phyloP scores from a whole-genome alignment of 345 rosid genomes.

The Eucalyptus regnans region DNA sequence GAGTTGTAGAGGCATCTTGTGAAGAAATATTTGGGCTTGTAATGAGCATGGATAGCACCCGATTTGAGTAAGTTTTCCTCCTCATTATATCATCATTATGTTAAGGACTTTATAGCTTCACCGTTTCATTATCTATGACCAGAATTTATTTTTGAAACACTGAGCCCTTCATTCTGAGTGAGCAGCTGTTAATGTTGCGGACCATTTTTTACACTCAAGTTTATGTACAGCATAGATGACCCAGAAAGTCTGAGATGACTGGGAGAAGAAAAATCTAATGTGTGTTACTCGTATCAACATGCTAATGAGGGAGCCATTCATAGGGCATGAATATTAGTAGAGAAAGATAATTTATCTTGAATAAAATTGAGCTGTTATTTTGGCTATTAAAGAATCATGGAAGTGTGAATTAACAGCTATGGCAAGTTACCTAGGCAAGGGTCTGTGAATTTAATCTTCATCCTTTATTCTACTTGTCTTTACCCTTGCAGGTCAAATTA shows the following conservation, averaged over 20 bases:
- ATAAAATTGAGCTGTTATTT: not conserved
- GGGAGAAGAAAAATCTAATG: not conserved
- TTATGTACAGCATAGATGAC: not conserved
- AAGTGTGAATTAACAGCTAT: not conserved
- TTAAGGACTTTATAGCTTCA: not conserved
- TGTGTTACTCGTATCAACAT: not conserved
- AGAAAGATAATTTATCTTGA: not conserved
- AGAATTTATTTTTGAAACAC: not conserved
- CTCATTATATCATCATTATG: not conserved
- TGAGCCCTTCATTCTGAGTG: not conserved
- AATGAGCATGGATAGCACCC: constrained; percentile 99
- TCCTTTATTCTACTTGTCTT: not conserved
- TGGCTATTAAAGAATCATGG: not conserved
- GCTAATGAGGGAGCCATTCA: not conserved
- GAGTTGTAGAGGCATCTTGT: constrained; percentile 95
- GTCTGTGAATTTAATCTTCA: not conserved
- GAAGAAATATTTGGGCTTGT: constrained; percentile 96
- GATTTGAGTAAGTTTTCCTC: constrained; percentile 85
- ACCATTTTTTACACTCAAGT: not conserved
- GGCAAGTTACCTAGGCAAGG: not conserved
- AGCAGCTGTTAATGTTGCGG: not conserved
- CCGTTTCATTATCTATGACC: not conserved
- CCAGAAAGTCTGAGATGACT: not conserved
- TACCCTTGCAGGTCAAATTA: not conserved
- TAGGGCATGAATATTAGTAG: not conserved